These are phyloP conservation scores for Xylaria sp. DNA, from an alignment of 2,329 filamentous ascomycete species.

Conservation along the genomic window DNA sequence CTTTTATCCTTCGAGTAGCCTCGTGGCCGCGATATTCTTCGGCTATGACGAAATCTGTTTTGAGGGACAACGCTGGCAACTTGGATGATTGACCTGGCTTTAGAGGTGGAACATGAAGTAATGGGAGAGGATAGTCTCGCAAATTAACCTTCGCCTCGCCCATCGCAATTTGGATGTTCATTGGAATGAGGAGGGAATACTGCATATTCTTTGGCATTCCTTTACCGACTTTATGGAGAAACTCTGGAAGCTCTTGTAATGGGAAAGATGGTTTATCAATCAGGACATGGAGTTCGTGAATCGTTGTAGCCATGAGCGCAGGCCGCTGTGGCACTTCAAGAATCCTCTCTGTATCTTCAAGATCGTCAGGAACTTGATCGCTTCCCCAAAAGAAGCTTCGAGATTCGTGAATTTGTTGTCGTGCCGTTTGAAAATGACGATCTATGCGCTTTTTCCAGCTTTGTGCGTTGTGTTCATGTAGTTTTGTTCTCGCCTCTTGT, in stretches of 20 bases:
- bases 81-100: conserved; percentile 79
- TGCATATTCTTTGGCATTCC: conserved; percentile 92
- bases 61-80: conserved; percentile 80
- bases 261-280: conserved; percentile 95
- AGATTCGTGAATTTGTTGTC: conserved; percentile 76
- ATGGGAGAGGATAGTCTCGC: conserved; percentile 90
- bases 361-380: conserved; percentile 80
- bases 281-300: conserved; percentile 83
- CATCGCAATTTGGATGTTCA: conserved; percentile 88
- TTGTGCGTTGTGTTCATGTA: conserved; percentile 82
- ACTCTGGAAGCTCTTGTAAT: conserved; percentile 78
- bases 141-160: conserved; percentile 86
- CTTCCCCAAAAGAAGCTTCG: conserved; percentile 81
- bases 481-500: conserved; percentile 74
- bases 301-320: conserved; percentile 77
- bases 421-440: conserved; percentile 71
- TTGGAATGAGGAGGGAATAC: conserved; percentile 87
- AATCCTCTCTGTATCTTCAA: conserved; percentile 83
- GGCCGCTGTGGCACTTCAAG: conserved; percentile 85
- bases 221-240: conserved; percentile 90
- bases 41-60: conserved; percentile 91
- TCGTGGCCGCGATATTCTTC: conserved; percentile 86
- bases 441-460: conserved; percentile 95
- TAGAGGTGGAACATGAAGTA: conserved; percentile 87
- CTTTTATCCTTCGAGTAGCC: conserved; percentile 78